Evolutionary conservation across 1,139 yeast species (phyloP), one percentile per base, ranked within the genome.

Genomic region (Meyerozyma sp.): DNA sequence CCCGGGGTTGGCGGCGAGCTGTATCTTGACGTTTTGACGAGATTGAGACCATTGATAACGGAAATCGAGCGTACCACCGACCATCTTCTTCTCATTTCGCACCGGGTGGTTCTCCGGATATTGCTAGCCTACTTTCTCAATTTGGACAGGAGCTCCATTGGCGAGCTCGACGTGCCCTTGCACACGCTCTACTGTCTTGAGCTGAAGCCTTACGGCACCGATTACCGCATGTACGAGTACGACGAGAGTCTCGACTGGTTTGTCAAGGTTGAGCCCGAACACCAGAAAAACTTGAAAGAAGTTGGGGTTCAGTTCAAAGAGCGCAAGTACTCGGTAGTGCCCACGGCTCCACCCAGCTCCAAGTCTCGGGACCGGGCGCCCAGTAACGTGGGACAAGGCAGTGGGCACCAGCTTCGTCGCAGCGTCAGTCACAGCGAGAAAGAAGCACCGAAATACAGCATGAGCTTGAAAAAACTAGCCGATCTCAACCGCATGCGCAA

Each of bases 1-100:
- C 98, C 98, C 2, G 98, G 98, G 9, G 87, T 89, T 43, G 96
- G 97, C n/a, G 98, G 98, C 29, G 98, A 91, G 65, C 86, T 95
- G 0, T 91, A 91, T 55, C 68, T 91, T 54, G 98, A 93, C 64
- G 98, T 91, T 5, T 84, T 93, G 56, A 88, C 91, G 50, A 75
- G 98, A 48, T 72, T 93, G 47, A 74, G 96, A 46, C 95, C 98
- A 1, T 79, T 93, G 32, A 91, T 93, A 50, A 90, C 91, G 10
- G 98, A 93, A 61, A 76, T 93, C 41, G 98, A 93, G 64, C 75
- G 98, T 53, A 87, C 95, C 46, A 85, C 89, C 13, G 96, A 90
- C 55, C 95, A 90, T 61, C 80, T 88, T 32, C 65, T 91, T 40
- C 78, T 93, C 34, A 77, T 93, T 1, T 84, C 95, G 3, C 98